Conservation (phyloP, 306 rosid genomes). For the Trichosanthes cucumerina region DNA sequence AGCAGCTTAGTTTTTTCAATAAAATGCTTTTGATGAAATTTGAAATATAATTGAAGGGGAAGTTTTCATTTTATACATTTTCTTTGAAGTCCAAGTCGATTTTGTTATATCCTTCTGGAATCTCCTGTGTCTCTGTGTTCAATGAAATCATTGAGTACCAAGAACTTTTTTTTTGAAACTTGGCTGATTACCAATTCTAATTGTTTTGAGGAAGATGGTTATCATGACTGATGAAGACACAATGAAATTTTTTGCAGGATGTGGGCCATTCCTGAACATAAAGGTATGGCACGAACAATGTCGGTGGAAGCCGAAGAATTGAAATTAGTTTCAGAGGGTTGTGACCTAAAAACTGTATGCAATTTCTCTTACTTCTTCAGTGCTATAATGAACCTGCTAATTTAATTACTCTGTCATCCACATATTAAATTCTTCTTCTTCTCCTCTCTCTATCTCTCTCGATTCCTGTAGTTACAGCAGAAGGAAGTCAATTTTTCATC, state of each 20-base stretch:
- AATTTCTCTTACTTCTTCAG: neutral
- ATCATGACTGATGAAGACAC: neutral
- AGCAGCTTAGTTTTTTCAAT: neutral
- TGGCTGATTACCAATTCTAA: neutral
- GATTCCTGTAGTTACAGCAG: conserved; percentile 41
- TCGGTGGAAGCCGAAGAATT: conserved; percentile 47
- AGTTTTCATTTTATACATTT: neutral
- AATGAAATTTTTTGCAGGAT: conserved; percentile 36
- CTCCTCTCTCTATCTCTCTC: neutral
- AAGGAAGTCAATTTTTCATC: conserved; percentile 37
- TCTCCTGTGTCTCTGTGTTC: neutral
- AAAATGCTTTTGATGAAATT: neutral
- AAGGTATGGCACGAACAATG: conserved; percentile 43
- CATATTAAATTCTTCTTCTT: neutral
- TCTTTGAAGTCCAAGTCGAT: neutral
- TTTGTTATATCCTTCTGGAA: neutral
- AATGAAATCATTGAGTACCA: neutral
- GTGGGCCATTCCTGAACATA: conserved; percentile 75
- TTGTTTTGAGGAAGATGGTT: neutral
- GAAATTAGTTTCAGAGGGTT: conserved; percentile 63
- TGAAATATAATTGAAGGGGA: neutral
- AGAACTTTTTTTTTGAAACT: neutral
- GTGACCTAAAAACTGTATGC: conserved; percentile 63
- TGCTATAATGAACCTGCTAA: neutral
- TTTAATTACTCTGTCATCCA: neutral